Evolutionary conservation across 768 basidiomycete species (phyloP), one percentile per base, ranked within the genome.

Genomic region (Auricularia sp.): DNA sequence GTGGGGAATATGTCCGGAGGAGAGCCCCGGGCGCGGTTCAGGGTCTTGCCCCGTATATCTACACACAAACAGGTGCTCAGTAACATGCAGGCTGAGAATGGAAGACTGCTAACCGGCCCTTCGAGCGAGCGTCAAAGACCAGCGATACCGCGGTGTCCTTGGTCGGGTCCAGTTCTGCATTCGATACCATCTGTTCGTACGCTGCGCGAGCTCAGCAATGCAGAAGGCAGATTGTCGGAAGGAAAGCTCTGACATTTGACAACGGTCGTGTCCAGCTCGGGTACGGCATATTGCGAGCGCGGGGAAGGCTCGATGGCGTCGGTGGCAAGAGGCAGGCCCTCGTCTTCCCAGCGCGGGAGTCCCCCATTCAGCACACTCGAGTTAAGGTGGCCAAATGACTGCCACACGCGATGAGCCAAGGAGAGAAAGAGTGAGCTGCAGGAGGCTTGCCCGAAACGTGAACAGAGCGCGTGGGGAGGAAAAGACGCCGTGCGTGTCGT

Each of bases 281-380:
- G 89, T 33, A 73, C 72, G 45, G 84, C 78, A 71, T 92, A 91
- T 2, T 66, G 63, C 14, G 47, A 51, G 47, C 18, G 14, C 18
- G 47, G 14, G 47, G 47, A 51, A 51, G 47, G 14, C 11, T 18
- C 62, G 14, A 73, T 61, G 18, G 72, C 64, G 5, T 77, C 75
- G 29, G 71, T 70, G 61, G 85, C 86, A 10, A 84, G 70, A n/a
- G 81, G 77, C 16, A 82, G 76, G 21, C 87, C 86, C 71, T 89
- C 86, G 36, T 80, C 81, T 65, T 84, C 78, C 91, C 92, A 96
- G 47, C 83, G 78, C 37, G 91, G 92, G 13, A 98, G 82, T 21
- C 95, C 96, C n/a, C 97, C 97, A 74, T 98, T 86, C 16, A 99
- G 81, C 11, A 98, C 82, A 67, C 90, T 92, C 7, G 94, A 92